Base-by-base conservation (phyloP, 257 asterid species). In the Rauvolfia tetraphylla region DNA sequence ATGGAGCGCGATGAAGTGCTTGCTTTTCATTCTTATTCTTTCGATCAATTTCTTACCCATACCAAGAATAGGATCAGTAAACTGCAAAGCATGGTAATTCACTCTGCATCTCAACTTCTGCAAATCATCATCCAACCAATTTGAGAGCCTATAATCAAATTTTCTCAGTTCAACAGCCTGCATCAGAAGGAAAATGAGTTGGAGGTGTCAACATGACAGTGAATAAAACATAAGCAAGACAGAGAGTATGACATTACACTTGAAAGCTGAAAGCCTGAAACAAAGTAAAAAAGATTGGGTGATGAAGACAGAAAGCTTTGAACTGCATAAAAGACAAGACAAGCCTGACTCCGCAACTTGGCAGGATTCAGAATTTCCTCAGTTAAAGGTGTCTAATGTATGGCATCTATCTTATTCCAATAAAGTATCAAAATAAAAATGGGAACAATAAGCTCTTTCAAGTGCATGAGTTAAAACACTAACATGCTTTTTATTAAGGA, bases 41-140 rank as follows among this genome's bases (percentile, higher is more conserved):
- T 85, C 78, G 11, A 87, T 90, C 81, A 92, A 79, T 67, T 86
- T 83, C 82, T 71, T 85, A 17, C 96, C 92, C 92, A 90, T 90
- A 41, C 84, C 84, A 62, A 80, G 83, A 62, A 92, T 90, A 33
- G 93, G 85, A 76, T 85, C 84, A 42, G 94, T 88, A 79, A 88
- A 92, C 77, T 81, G 88, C 85, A 92, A 84, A 66, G 89, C 94
- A 76, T 90, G 96, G 75, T 90, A 92, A 76, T 92, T 92, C 66
- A 84, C 96, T 83, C 96, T 81, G 66, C 97, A 92, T 80, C 97
- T 85, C 76, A 92, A 85, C 75, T 87, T 92, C 89, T 92, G 97
- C 76, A 92, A 69, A 75, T 87, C 85, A 33, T 56, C 27, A 15
- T 77, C 82, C 69, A 92, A 86, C 29, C 81, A 79, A 79, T 92